Evolutionary conservation across 2,329 filamentous ascomycete genomes (phyloP).

Genomic region (Aspergillus pseudoterreus): DNA sequence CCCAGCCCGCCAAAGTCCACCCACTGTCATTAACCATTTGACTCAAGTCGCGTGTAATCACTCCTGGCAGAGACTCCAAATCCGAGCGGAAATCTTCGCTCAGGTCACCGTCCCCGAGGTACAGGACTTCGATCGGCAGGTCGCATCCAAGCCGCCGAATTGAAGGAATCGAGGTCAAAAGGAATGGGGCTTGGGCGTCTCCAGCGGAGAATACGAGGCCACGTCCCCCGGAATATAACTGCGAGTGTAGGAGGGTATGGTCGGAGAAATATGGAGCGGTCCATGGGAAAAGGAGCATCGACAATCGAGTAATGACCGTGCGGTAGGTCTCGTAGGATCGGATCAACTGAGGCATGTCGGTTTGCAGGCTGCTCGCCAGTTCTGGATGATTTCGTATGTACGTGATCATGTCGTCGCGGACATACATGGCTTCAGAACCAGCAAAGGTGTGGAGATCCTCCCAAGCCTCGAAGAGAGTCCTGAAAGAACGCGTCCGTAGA

Average conservation of each 20-base stretch:
- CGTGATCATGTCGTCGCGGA: conserved; percentile 42
- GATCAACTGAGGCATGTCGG: conserved; percentile 24
- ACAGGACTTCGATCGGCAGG: conserved; percentile 18
- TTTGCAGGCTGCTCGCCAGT: conserved; percentile 12
- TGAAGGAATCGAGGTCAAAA: conserved; percentile 41
- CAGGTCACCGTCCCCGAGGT: conserved; percentile 42
- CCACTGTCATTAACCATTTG: conserved; percentile 44
- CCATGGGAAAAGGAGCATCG: conserved; percentile 28
- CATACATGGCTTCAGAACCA: conserved; percentile 12
- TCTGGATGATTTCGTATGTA: conserved; percentile 29
- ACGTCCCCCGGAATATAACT: conserved; percentile 40
- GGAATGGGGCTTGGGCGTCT: conserved; percentile 41
- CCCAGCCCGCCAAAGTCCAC: conserved; percentile 46
- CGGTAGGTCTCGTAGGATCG: conserved; percentile 44
- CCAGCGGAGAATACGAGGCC: conserved; percentile 47
- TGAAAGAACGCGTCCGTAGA: background rate
- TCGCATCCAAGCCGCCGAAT: conserved; percentile 15
- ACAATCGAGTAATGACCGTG: conserved; percentile 37
- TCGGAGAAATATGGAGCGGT: conserved; percentile 42
- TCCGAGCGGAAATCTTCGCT: conserved; percentile 40
- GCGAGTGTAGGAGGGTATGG: conserved; percentile 43
- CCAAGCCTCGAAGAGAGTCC: background rate
- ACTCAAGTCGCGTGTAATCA: conserved; percentile 43
- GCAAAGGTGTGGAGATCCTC: background rate
- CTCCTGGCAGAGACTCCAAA: conserved; percentile 41